Percentiles rank a stretch among this genome's conserved stretches.
These are phyloP conservation scores for Mangifera indica DNA, from an alignment of 345 rosid genomes.

Conservation along the genomic window DNA sequence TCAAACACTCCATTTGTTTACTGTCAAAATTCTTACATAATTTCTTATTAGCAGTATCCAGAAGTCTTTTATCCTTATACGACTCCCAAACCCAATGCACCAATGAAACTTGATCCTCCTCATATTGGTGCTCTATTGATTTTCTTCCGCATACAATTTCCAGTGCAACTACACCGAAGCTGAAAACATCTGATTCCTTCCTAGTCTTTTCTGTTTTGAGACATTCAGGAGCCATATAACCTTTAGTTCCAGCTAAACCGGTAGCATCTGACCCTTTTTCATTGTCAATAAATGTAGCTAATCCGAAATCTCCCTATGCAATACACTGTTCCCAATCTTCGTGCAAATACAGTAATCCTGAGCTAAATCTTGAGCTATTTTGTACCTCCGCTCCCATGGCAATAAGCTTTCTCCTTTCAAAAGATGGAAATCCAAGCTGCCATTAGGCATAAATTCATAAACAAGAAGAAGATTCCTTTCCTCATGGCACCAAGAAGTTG, in stretches of 20 bases:
- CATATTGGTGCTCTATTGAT: not conserved
- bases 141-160: conserved; percentile 32
- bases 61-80: not conserved
- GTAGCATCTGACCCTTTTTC: conserved; percentile 17
- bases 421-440: conserved; percentile 20
- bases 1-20: conserved; percentile 14
- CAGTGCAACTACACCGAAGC: conserved; percentile 37
- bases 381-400: conserved; percentile 21
- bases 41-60: conserved; percentile 11
- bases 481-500: conserved; percentile 35
- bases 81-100: conserved; percentile 16
- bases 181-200: conserved; percentile 35
- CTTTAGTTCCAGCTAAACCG: conserved; percentile 20
- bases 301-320: conserved; percentile 29
- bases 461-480: conserved; percentile 21
- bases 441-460: conserved; percentile 23
- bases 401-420: conserved; percentile 7
- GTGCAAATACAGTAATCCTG: conserved; percentile 20
- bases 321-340: conserved; percentile 25
- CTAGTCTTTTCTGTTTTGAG: conserved; percentile 20
- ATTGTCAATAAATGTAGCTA: conserved; percentile 16
- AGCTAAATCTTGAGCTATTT: conserved; percentile 19
- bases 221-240: conserved; percentile 25
- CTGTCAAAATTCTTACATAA: not conserved
- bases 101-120: not conserved